Percentiles rank a stretch among this genome's conserved stretches.
Conservation (phyloP, 208 protist species). For the Tetramitus jugosus region DNA sequence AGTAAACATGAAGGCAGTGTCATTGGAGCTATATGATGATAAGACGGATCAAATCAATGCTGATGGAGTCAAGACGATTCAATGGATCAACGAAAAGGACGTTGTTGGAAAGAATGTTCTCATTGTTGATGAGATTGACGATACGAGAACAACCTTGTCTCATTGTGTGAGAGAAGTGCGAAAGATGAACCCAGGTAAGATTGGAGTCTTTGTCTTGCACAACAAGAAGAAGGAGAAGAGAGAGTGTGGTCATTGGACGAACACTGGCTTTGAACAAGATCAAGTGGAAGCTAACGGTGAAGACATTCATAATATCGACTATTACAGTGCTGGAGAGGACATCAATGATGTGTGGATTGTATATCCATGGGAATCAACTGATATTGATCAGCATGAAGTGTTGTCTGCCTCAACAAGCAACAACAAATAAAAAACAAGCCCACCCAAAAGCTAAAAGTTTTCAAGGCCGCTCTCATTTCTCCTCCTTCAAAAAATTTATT, state of each 20-base stretch:
- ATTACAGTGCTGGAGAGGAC: conserved; percentile 3
- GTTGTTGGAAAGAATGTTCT: conserved; percentile 24
- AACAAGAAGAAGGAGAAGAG: conserved; percentile 14
- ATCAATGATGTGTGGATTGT: conserved; percentile 13
- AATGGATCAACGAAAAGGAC: not conserved
- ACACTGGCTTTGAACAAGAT: not conserved
- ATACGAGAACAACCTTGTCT: conserved; percentile 29
- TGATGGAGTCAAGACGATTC: not conserved
- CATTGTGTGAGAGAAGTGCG: conserved; percentile 7
- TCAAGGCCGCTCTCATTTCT: too few species aligned
- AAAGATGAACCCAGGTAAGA: not conserved
- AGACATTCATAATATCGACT: not conserved
- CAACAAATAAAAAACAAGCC: too few species aligned
- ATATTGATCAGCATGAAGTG: conserved; percentile 20
- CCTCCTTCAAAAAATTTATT: too few species aligned
- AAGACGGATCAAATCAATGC: not conserved
- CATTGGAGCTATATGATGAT: not conserved
- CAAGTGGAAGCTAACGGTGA: too few species aligned
- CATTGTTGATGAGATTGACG: conserved; percentile 35
- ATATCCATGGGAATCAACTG: conserved; percentile 5
- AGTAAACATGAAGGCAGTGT: not conserved
- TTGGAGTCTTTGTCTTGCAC: not conserved
- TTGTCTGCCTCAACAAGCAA: too few species aligned
- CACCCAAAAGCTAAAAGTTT: too few species aligned
- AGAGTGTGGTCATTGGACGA: not conserved